These are phyloP conservation scores for Heritiera littoralis DNA, from an alignment of 345 rosid species.

Conservation along the genomic window DNA sequence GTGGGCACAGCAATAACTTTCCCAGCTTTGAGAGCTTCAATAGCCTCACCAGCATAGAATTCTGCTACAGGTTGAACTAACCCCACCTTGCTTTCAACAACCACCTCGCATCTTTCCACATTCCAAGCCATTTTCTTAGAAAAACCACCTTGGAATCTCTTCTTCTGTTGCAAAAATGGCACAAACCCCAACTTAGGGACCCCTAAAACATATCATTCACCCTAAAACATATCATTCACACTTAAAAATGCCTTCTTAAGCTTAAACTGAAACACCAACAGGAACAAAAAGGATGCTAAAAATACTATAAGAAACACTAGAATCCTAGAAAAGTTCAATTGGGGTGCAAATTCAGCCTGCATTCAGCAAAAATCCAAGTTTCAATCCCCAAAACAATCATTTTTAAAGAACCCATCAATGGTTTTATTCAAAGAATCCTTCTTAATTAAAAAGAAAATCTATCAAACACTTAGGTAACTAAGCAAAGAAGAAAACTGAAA, in stretches of 20 bases:
- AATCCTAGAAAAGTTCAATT: neutral
- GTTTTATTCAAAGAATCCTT: neutral
- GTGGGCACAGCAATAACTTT: constrained; percentile 92
- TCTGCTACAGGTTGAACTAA: constrained; percentile 65
- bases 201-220: constrained; percentile 33
- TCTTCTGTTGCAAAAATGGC: constrained; percentile 32
- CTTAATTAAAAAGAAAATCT: neutral
- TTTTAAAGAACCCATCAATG: neutral
- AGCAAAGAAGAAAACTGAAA: neutral
- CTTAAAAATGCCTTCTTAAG: neutral
- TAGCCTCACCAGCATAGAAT: constrained; percentile 57
- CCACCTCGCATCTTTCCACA: constrained; percentile 38
- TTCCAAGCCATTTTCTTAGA: constrained; percentile 49
- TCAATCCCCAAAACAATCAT: neutral
- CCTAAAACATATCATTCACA: constrained; percentile 33
- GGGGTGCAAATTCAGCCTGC: neutral
- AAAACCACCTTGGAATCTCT: constrained; percentile 35
- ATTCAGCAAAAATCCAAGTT: neutral
- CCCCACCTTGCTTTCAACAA: constrained; percentile 35
- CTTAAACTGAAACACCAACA: neutral
- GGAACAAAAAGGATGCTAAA: neutral
- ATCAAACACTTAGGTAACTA: neutral
- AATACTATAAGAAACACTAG: neutral
- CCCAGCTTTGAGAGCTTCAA: constrained; percentile 69
- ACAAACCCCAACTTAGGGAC: constrained; percentile 38